Conservation (phyloP, 1,284 basidiomycete species). For the Marasmius fiardii region DNA sequence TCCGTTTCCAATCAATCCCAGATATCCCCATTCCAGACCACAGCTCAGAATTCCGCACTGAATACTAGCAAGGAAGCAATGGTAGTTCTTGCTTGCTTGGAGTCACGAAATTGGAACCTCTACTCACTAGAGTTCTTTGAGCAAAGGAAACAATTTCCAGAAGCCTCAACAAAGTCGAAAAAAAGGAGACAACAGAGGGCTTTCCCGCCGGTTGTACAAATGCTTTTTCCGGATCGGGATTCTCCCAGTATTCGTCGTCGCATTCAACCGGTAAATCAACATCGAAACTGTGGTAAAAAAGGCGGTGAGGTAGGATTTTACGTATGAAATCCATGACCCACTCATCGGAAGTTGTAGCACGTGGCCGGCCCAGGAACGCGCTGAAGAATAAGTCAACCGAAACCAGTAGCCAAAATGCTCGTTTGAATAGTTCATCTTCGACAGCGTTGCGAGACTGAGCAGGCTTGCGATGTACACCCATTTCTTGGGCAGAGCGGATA, state of each 20-base stretch:
- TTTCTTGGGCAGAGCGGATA: conserved; percentile 49
- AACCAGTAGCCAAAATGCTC: not conserved
- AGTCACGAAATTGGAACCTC: not conserved
- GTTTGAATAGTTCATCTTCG: conserved; percentile 46
- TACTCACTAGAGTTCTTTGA: not conserved
- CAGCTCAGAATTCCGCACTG: not conserved
- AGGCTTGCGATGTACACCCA: conserved; percentile 41
- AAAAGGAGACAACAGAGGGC: not conserved
- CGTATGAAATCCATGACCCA: too few relatives aligned
- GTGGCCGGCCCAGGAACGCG: conserved; percentile 59
- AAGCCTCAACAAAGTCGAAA: not conserved
- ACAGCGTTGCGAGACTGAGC: conserved; percentile 16
- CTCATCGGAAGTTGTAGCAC: conserved; percentile 70
- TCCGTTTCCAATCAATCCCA: not conserved
- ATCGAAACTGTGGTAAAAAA: not conserved
- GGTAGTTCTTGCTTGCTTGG: too few relatives aligned
- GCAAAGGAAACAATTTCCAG: not conserved
- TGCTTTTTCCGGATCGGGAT: not conserved
- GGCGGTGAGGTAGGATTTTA: conserved; percentile 5
- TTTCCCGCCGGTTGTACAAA: conserved; percentile 1
- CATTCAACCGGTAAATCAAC: not conserved
- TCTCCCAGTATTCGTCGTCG: conserved; percentile 3
- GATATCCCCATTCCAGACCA: not conserved
- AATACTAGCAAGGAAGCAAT: not conserved
- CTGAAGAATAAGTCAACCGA: conserved; percentile 30